Evolutionary conservation across 2,329 filamentous ascomycete genomes (phyloP).

Genomic region (Calonectria naviculata): DNA sequence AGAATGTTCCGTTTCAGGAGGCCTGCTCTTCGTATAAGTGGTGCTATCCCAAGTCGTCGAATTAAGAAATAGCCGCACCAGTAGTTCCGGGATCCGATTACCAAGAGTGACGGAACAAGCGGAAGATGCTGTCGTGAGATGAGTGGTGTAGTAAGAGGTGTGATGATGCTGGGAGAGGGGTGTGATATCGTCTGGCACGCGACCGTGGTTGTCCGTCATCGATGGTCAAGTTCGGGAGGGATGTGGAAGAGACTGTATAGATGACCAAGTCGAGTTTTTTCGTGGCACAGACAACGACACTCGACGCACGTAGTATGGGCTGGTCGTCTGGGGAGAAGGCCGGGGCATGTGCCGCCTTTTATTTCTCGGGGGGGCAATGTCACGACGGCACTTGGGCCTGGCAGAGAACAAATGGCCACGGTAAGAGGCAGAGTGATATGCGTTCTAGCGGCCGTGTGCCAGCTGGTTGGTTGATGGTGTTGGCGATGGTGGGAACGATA

Average conservation of each 20-base stretch:
- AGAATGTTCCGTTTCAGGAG: constrained; percentile 20
- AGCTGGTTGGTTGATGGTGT: constrained; percentile 29
- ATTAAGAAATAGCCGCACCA: constrained; percentile 11
- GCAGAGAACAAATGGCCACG: constrained; percentile 25
- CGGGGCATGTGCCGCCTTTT: constrained; percentile 15
- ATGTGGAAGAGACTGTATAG: constrained; percentile 23
- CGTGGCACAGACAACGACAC: constrained; percentile 10
- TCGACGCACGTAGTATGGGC: constrained; percentile 24
- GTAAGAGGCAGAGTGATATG: constrained; percentile 17
- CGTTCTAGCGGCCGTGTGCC: constrained; percentile 25
- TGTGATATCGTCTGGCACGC: constrained; percentile 30
- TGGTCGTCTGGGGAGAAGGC: constrained; percentile 2
- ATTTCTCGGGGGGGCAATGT: constrained; percentile 8
- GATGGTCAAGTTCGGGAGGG: constrained; percentile 2
- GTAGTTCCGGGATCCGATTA: background rate
- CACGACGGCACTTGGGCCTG: constrained; percentile 12
- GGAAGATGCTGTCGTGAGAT: constrained; percentile 23
- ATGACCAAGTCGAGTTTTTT: constrained; percentile 1
- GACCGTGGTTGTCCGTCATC: constrained; percentile 27
- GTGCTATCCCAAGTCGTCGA: constrained; percentile 7
- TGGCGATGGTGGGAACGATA: constrained; percentile 33
- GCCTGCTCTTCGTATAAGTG: constrained; percentile 14
- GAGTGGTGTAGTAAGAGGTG: constrained; percentile 26
- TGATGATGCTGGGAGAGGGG: constrained; percentile 20
- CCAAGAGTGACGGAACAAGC: constrained; percentile 14